Evolutionary conservation across 768 basidiomycete species (phyloP), one percentile per base, ranked within the genome.

Genomic region (Strobilomyces echinocephalus): DNA sequence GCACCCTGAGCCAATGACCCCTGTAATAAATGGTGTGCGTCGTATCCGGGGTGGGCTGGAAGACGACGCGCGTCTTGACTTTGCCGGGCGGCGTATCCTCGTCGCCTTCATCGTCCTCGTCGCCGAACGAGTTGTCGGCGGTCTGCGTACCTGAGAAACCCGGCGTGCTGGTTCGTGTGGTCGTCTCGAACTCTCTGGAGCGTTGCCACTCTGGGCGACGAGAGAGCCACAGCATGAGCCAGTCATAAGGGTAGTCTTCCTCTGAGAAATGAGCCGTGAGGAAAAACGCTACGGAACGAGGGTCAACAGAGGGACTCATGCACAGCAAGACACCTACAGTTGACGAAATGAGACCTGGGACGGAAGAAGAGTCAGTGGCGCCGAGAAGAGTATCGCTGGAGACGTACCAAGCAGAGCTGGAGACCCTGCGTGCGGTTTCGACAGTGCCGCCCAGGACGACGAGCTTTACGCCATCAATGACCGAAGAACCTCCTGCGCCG

Each of bases 151-250:
- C 63, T 50, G 78, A 75, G 55, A 80, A 76, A 21, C 83, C 81
- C 3, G 85, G 80, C 4, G 81, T 82, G 11, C 83, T 76, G 0
- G 84, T 79, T 35, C 89, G 81, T 12, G 89, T 91, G 16, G 90
- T 92, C 0, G 89, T 91, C 72, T 92, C 90, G 56, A 92, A 91
- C 70, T 92, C 90, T 52, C 90, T 82, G 8, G 89, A 90, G 36
- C 88, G 85, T 63, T 91, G 89, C 89, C 89, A 91, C 69, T 91
- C 89, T 39, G 89, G 79, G 74, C 87, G 79, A 48, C 88, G 84
- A 40, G 88, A 88, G 46, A 92, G 81, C 89, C 89, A 92, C 31
- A 91, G 78, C 87, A 91, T 91, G 49, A 92, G 78, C 89, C 89
- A 92, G 71, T 92, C 89, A 61, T 91, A 92, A 4, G 89, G 90